phyloP scores from a whole-genome alignment of 139 green algal species.

The Chlorella sorokiniana region DNA sequence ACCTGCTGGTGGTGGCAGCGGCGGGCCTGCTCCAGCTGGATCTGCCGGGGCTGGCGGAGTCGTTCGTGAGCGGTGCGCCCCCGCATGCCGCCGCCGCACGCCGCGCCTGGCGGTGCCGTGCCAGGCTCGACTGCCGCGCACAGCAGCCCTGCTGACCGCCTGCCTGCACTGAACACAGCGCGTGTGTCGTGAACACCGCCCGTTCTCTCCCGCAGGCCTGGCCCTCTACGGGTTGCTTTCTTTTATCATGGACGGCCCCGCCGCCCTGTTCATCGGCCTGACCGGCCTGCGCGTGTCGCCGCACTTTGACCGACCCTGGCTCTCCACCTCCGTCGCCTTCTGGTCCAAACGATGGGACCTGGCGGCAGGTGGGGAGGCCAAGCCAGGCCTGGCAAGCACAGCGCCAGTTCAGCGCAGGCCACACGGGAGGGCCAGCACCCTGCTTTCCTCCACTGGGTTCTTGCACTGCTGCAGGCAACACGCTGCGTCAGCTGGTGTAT shows the following conservation, averaged over 20 bases:
- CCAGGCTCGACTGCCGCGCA: background rate
- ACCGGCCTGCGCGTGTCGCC: background rate
- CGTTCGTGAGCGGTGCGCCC: background rate
- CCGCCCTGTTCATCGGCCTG: background rate
- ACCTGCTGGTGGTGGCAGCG: background rate
- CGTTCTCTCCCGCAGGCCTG: background rate
- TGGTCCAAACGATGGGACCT: conserved; percentile 33
- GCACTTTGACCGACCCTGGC: conserved; percentile 35
- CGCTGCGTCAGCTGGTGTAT: conserved; percentile 32
- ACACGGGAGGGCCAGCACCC: no score
- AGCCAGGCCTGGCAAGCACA: background rate
- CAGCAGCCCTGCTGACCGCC: background rate
- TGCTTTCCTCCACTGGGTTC: background rate
- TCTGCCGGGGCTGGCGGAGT: background rate
- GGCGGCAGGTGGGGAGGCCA: background rate
- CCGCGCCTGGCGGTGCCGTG: background rate
- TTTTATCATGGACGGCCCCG: conserved; percentile 28
- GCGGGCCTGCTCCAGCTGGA: background rate
- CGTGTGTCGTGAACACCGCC: background rate
- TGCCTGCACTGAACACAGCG: background rate
- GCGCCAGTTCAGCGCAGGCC: no score
- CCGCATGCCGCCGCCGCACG: background rate
- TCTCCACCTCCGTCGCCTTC: conserved; percentile 17
- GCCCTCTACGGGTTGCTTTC: conserved; percentile 25
- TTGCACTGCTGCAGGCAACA: conserved; percentile 24